Percentiles rank a stretch among this genome's conserved stretches.
Evolutionary conservation across 768 basidiomycete genomes (phyloP).

Genomic region (Collybia nuda): DNA sequence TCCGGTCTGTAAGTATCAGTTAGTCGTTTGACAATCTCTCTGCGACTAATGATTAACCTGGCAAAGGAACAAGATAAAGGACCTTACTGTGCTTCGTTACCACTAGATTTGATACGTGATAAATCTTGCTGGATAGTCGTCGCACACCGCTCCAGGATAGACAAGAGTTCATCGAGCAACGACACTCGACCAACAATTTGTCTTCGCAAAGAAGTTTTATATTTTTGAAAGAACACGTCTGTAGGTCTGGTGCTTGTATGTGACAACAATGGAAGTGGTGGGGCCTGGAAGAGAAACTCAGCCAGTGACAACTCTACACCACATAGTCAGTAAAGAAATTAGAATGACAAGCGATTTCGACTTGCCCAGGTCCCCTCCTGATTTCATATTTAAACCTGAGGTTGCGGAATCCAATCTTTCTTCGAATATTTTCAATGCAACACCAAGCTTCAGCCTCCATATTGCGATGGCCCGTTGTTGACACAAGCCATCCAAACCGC

Average conservation of each 20-base stretch:
- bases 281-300: constrained; percentile 55
- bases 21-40: constrained; percentile 45
- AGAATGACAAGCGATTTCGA: too few species aligned
- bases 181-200: constrained; percentile 69
- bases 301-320: constrained; percentile 50
- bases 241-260: constrained; percentile 34
- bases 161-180: constrained; percentile 56
- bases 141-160: constrained; percentile 60
- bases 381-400: constrained; percentile 22
- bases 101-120: constrained; percentile 37
- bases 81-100: constrained; percentile 45
- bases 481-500: constrained; percentile 53
- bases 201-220: constrained; percentile 56
- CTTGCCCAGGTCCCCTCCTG: too few species aligned
- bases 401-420: constrained; percentile 38
- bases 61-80: not conserved
- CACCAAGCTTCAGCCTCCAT: constrained; percentile 51
- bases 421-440: constrained; percentile 46
- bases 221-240: constrained; percentile 57
- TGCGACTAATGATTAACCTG: constrained; percentile 2
- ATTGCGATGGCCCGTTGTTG: constrained; percentile 54
- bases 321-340: not conserved
- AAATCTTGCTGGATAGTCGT: constrained; percentile 61
- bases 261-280: constrained; percentile 45
- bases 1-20: constrained; percentile 46